Percentiles rank a stretch among this genome's conserved stretches.
Evolutionary conservation across 2,329 filamentous ascomycete species (phyloP).

Genomic region (Aspergillus pseudoterreus): DNA sequence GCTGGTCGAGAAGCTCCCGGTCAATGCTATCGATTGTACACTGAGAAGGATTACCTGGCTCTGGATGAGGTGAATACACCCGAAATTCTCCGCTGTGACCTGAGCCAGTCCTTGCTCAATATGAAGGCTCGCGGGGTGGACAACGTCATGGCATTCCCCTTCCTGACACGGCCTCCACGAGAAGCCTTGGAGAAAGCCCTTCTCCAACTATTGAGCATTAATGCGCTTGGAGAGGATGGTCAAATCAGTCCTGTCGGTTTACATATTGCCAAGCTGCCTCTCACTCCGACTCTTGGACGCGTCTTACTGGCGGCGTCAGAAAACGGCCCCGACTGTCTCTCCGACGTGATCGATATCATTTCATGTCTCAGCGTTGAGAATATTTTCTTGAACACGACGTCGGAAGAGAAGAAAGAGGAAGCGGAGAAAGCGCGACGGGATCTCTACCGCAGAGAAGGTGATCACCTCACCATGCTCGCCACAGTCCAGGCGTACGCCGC

Average conservation of each 20-base stretch:
- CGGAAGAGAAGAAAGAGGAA: slow-evolving; percentile 58
- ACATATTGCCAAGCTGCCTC: slow-evolving; percentile 76
- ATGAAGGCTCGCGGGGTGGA: slow-evolving; percentile 90
- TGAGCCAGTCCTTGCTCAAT: slow-evolving; percentile 78
- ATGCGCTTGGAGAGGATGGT: slow-evolving; percentile 69
- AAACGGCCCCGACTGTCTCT: slow-evolving; percentile 67
- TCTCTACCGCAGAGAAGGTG: slow-evolving; percentile 58
- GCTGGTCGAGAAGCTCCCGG: slow-evolving; percentile 89
- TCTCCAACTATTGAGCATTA: slow-evolving; percentile 72
- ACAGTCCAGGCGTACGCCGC: slow-evolving; percentile 58
- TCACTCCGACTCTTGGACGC: slow-evolving; percentile 75
- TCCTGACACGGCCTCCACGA: slow-evolving; percentile 75
- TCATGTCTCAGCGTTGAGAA: slow-evolving; percentile 63
- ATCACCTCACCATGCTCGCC: slow-evolving; percentile 60
- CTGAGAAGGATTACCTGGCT: slow-evolving; percentile 67
- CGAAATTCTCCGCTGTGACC: slow-evolving; percentile 86
- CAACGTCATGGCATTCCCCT: slow-evolving; percentile 76
- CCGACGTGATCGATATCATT: slow-evolving; percentile 82
- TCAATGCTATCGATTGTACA: slow-evolving; percentile 87
- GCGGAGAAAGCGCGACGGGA: slow-evolving; percentile 54
- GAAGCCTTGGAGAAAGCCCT: slow-evolving; percentile 79
- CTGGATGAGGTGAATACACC: slow-evolving; percentile 74
- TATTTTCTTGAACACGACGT: slow-evolving; percentile 58
- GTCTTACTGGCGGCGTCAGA: slow-evolving; percentile 77
- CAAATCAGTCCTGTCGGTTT: slow-evolving; percentile 69